These are phyloP conservation scores for Termitomyces sp. DNA, from an alignment of 768 basidiomycete species.

Conservation along the genomic window DNA sequence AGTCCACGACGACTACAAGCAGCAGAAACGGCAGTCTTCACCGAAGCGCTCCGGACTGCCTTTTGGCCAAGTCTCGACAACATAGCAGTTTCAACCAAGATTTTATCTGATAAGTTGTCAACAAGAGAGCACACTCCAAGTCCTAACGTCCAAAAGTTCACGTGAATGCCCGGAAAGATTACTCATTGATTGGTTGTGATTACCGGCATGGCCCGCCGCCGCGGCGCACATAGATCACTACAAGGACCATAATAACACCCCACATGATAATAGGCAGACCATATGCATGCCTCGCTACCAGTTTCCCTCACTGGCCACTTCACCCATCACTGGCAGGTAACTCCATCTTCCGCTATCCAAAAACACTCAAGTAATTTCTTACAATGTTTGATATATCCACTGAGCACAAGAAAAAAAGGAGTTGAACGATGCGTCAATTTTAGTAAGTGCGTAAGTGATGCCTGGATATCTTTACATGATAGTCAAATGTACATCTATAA, in stretches of 20 bases:
- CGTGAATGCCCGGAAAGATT: neutral
- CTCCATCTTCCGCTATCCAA: neutral
- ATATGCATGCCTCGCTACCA: no score
- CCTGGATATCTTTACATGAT: neutral
- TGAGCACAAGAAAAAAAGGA: no score
- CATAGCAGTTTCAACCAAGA: slow-evolving; percentile 37
- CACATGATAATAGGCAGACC: no score
- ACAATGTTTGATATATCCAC: no score
- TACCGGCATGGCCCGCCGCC: neutral
- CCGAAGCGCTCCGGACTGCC: slow-evolving; percentile 30
- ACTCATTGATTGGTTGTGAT: neutral
- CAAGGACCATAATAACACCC: no score
- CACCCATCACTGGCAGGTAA: no score
- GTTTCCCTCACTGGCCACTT: no score
- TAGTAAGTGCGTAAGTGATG: neutral
- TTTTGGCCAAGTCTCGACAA: slow-evolving; percentile 51
- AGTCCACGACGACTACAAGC: slow-evolving; percentile 49
- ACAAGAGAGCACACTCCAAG: neutral
- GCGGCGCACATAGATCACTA: no score
- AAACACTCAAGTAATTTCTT: neutral
- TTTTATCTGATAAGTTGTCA: slow-evolving; percentile 17
- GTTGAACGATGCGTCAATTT: neutral
- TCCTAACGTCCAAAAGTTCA: neutral
- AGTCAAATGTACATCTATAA: slow-evolving; percentile 28
- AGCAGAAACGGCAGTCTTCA: slow-evolving; percentile 27